phyloP scores from a whole-genome alignment of 352 stramenopile species.

The Phytopythium helicoides region DNA sequence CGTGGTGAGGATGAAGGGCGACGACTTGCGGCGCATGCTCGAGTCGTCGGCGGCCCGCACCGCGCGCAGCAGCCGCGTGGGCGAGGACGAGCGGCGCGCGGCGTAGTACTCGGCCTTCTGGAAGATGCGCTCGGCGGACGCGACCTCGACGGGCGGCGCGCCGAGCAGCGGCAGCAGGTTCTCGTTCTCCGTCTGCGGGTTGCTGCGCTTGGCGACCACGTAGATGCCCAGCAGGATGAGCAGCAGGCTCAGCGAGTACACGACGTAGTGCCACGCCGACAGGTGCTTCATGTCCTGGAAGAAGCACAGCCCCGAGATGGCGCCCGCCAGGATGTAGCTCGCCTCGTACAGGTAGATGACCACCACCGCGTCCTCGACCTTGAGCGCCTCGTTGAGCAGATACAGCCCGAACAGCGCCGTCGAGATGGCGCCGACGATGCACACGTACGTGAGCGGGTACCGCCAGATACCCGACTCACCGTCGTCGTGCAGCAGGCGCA shows the following conservation, averaged over 20 bases:
- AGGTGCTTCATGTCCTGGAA: slow-evolving; percentile 75
- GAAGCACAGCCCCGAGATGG: slow-evolving; percentile 75
- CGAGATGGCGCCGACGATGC: slow-evolving; percentile 52
- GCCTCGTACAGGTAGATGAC: slow-evolving; percentile 84
- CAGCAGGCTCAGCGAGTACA: slow-evolving; percentile 67
- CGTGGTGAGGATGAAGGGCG: neutral
- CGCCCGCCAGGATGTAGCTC: slow-evolving; percentile 71
- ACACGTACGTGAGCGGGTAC: slow-evolving; percentile 64
- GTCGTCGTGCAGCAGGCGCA: slow-evolving; percentile 62
- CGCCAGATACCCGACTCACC: slow-evolving; percentile 35
- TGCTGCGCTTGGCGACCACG: slow-evolving; percentile 56
- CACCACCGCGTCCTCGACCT: slow-evolving; percentile 75
- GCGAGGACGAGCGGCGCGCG: slow-evolving; percentile 20
- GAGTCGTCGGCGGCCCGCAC: neutral
- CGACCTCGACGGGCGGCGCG: slow-evolving; percentile 40
- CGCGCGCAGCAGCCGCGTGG: slow-evolving; percentile 15
- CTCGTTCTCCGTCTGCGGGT: slow-evolving; percentile 45
- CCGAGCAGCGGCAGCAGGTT: slow-evolving; percentile 57
- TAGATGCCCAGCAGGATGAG: slow-evolving; percentile 74
- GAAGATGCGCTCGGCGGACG: slow-evolving; percentile 48
- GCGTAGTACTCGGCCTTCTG: slow-evolving; percentile 52
- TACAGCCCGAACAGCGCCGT: slow-evolving; percentile 66
- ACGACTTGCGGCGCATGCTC: neutral
- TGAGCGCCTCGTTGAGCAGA: slow-evolving; percentile 70
- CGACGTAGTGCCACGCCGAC: slow-evolving; percentile 59